Percentiles rank a stretch among this genome's conserved stretches.
phyloP scores from a whole-genome alignment of 345 rosid species.

The Syzygium jambos region DNA sequence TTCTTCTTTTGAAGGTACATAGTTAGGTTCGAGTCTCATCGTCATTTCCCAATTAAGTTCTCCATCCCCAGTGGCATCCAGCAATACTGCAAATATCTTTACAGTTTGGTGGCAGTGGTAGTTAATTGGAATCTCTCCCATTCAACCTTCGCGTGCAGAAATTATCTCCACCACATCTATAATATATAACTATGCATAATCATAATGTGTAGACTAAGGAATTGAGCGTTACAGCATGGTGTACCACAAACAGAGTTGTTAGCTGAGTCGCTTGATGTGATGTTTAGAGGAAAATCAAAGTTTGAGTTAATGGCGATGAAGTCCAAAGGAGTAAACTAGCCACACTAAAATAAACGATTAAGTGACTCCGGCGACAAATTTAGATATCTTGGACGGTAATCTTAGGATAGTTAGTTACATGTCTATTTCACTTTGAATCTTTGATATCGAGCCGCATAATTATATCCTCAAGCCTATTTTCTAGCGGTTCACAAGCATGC shows the following conservation, averaged over 20 bases:
- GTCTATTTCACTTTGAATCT: not conserved
- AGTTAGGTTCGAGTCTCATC: not conserved
- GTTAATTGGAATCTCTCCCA: not conserved
- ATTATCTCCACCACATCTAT: not conserved
- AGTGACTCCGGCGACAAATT: no score
- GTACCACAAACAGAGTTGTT: not conserved
- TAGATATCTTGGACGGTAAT: no score
- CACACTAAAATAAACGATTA: not conserved
- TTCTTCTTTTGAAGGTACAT: not conserved
- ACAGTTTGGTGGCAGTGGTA: not conserved
- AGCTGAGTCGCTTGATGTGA: not conserved
- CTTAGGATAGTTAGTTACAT: not conserved
- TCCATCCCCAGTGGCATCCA: not conserved
- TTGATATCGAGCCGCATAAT: not conserved
- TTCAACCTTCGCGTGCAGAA: not conserved
- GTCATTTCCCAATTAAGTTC: not conserved
- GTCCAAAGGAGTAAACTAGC: not conserved
- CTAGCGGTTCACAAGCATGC: not conserved
- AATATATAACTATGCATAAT: not conserved
- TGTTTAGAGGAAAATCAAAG: not conserved
- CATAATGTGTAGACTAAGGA: not conserved
- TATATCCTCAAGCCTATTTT: fast-evolving
- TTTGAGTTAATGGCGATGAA: not conserved
- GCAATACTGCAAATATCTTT: not conserved
- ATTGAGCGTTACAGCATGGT: not conserved